phyloP scores from a whole-genome alignment of 768 basidiomycete species.

The Tephrocybe sp. region DNA sequence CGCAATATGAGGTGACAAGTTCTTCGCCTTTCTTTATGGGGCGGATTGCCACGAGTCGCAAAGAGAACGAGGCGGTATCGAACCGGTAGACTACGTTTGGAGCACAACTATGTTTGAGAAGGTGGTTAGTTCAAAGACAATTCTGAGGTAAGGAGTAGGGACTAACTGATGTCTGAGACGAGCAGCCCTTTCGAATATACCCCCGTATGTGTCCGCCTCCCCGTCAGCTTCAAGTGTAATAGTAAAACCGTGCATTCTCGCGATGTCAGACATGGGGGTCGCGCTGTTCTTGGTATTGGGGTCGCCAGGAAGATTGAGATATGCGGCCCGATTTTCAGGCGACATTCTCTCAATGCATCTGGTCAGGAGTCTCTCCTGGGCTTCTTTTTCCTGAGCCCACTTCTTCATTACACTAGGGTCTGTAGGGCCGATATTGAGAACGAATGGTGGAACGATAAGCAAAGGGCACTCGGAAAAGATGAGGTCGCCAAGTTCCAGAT shows the following conservation, averaged over 20 bases:
- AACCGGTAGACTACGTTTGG: constrained; percentile 23
- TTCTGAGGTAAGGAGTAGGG: not conserved
- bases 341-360: not conserved
- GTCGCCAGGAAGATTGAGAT: not conserved
- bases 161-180: not conserved
- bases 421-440: too few relatives aligned
- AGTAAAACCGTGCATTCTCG: not conserved
- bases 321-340: not conserved
- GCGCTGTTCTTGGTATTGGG: not conserved
- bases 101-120: constrained; percentile 26
- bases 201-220: not conserved
- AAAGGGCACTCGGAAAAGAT: too few relatives aligned
- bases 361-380: not conserved
- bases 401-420: too few relatives aligned
- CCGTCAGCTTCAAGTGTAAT: not conserved
- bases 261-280: not conserved
- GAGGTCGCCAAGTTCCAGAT: too few relatives aligned
- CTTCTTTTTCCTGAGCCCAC: not conserved
- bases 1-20: constrained; percentile 29
- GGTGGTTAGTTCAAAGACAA: not conserved
- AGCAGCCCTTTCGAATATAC: not conserved
- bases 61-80: constrained; percentile 26
- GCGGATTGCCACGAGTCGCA: constrained; percentile 25
- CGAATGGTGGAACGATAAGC: too few relatives aligned
- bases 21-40: constrained; percentile 33